Evolutionary conservation across 179 eudicot genomes (phyloP).

Genomic region (Camellia oleifera): DNA sequence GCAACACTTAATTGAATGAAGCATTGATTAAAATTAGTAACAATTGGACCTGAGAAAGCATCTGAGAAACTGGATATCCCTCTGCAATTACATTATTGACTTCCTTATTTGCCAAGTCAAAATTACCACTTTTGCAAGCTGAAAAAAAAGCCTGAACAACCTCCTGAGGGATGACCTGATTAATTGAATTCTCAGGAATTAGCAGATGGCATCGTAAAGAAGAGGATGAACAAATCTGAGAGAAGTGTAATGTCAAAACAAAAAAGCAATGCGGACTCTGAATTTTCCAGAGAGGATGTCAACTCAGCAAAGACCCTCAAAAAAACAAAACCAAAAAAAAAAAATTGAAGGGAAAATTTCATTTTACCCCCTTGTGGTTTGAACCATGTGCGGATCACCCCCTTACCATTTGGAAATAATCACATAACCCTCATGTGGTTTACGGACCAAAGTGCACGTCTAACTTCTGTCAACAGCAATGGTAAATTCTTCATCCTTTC

Average conservation of each 20-base stretch:
- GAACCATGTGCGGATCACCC: too few species aligned
- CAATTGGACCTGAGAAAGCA: constrained; percentile 72
- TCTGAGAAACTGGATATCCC: constrained; percentile 93
- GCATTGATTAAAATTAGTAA: not conserved
- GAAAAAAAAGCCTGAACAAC: constrained; percentile 65
- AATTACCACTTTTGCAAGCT: constrained; percentile 82
- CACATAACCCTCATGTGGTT: too few species aligned
- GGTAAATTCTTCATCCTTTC: too few species aligned
- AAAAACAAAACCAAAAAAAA: too few species aligned
- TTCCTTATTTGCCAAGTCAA: constrained; percentile 81
- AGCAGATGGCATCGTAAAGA: not conserved
- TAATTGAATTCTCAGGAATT: constrained; percentile 1
- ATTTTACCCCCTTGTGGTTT: too few species aligned
- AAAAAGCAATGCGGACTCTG: too few species aligned
- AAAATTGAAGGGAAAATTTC: too few species aligned
- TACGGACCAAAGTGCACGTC: too few species aligned
- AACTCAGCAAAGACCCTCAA: too few species aligned
- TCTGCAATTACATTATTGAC: constrained; percentile 75
- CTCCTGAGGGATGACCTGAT: constrained; percentile 77
- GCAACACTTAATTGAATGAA: not conserved
- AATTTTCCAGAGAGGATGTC: not conserved
- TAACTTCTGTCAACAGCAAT: too few species aligned
- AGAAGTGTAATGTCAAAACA: too few species aligned
- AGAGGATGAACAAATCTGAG: not conserved
- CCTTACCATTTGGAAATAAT: too few species aligned